Base-by-base conservation (phyloP, 2,329 filamentous ascomycete genomes). In the Exophiala mesophila region DNA sequence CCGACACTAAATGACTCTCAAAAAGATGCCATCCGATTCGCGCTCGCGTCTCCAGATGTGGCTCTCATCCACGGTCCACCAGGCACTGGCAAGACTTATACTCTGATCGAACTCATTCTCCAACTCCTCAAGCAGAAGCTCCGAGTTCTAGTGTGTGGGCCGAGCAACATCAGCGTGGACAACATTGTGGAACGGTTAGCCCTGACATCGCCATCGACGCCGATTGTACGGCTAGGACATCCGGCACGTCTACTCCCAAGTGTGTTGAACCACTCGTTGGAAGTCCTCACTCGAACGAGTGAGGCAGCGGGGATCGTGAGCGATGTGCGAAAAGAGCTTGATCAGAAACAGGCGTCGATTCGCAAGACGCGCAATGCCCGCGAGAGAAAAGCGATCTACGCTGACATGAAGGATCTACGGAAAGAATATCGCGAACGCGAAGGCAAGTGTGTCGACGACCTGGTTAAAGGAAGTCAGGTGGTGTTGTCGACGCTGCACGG, bases 21-120 rank as follows among this genome's bases (percentile, higher is more conserved):
- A 53, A 74, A 78, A 55, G 74, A 80, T 49, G 78, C 78, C 1
- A 74, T 83, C 47, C 68, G 78, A n/a, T 98, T 97, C 59, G 88
- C 90, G 0, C 68, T 98, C 40, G 83, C 82, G 5, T 84, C 85
- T 1, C 74, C 74, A 39, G 88, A 96, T 57, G 76, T 97, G 19
- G 86, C 88, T 2, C 71, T 96, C 45, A 95, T 98, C 40, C 92
- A 98, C 60, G 92, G 92, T 0, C 92, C 92, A 1, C 92, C 92
- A 1, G 92, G 92, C 1, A 98, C 92, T 0, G 92, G 92, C 36
- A 98, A 98, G 64, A 98, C 92, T 0, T 90, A 97, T 61, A 97
- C 92, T 0, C 69, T 98, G 28, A 90, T 98, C 46, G 92, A 98
- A 63, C 73, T 98, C 9, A 94, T 98, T 47, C 72, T 94, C n/a